Evolutionary conservation across 352 stramenopile genomes (phyloP), one percentile per base, ranked within the genome.

Genomic region (Peronospora belbahrii): DNA sequence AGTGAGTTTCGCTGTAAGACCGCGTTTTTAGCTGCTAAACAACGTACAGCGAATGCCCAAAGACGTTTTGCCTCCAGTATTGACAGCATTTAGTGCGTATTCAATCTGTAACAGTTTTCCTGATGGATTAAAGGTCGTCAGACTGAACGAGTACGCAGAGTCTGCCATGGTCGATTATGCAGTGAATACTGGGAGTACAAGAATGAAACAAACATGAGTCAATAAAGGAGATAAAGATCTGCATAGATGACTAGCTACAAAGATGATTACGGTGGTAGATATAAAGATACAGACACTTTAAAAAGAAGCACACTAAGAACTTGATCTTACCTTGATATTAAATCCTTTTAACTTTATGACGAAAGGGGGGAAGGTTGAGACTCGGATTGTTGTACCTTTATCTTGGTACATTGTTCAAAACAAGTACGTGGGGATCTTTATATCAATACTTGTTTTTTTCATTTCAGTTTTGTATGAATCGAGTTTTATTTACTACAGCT

Each of bases 91-190:
- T 2, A 99, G 79, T 20, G 97, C 97, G 59, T 99, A 98, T 72
- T 99, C 96, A 59, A 99, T 99, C 80, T 99, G 96, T 37, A 99
- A 82, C 37, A 99, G 82, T 78, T 99, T 99, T 37, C 97, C 97
- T 25, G 94, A 98, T 51, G 94, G 85, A 66, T 95, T 98, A 78
- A 99, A 99, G 48, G 96, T 99, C 57, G 97, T 99, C 43, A 99
- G 79, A 67, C 94, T 98, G 79, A 99, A 99, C 55, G 90, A 98
- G 67, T 98, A 98, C 42, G 91, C 90, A 45, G 93, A 98, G 76
- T 98, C 94, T 52, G 86, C 92, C 94, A 97, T 98, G 25, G 38
- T 83, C 34, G 27, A 56, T 55, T 64, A 14, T 44, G 31, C 24
- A 22, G 45, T 28, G 37, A 11, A n/a, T 38, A 54, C 51, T 62